phyloP scores from a whole-genome alignment of 192 early-diverging fungal species.

The Backusella tuberculispora region DNA sequence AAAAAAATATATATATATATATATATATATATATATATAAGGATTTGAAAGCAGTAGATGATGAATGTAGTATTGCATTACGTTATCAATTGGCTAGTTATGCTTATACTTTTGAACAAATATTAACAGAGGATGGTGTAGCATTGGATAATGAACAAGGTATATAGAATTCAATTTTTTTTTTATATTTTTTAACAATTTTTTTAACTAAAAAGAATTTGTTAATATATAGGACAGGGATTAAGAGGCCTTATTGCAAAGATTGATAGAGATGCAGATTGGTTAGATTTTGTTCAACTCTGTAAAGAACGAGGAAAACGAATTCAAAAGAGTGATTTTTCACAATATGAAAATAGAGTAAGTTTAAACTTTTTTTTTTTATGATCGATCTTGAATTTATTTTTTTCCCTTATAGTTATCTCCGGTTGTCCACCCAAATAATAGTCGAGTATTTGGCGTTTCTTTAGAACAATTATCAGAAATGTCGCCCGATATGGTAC shows the following conservation, averaged over 20 bases:
- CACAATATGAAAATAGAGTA: constrained; percentile 48
- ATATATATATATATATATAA: constrained; percentile 34
- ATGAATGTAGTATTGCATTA: constrained; percentile 83
- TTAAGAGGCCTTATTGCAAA: constrained; percentile 53
- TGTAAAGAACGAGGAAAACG: constrained; percentile 39
- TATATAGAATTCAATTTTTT: neutral
- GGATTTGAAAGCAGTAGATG: constrained; percentile 72
- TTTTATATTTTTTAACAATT: neutral
- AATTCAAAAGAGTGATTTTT: constrained; percentile 42
- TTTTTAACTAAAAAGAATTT: neutral
- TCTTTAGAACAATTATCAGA: constrained; percentile 71
- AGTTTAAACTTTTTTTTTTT: constrained; percentile 7
- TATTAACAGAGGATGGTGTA: constrained; percentile 72
- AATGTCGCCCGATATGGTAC: constrained; percentile 73
- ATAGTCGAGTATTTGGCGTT: constrained; percentile 38
- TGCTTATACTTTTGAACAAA: constrained; percentile 77
- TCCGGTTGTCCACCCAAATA: neutral
- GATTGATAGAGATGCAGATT: constrained; percentile 67
- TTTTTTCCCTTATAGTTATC: neutral
- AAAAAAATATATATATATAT: neutral
- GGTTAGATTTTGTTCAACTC: constrained; percentile 51
- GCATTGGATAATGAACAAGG: constrained; percentile 55
- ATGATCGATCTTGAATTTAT: constrained; percentile 4
- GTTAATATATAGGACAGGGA: constrained; percentile 32
- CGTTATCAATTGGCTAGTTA: constrained; percentile 82